phyloP scores from a whole-genome alignment of 805 yeast genomes.

The Pichia californica region DNA sequence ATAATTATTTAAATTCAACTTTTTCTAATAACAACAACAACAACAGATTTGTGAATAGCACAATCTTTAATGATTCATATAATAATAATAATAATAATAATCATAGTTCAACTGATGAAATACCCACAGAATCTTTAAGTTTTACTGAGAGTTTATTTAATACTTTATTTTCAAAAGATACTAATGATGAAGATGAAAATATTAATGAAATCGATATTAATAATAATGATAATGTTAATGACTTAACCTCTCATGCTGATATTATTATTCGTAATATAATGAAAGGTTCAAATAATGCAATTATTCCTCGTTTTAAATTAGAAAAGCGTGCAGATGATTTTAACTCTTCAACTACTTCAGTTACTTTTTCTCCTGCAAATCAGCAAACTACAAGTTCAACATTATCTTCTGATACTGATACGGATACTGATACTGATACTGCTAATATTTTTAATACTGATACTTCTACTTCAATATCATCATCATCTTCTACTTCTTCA shows the following conservation, averaged over 20 bases:
- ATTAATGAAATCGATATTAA: neutral
- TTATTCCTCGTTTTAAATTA: constrained; percentile 24
- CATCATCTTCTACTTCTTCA: constrained; percentile 5
- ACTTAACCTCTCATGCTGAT: constrained; percentile 9
- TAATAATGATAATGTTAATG: too few relatives aligned
- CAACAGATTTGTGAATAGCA: too few relatives aligned
- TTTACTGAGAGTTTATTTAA: too few relatives aligned
- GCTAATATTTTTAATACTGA: neutral
- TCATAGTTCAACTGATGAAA: too few relatives aligned
- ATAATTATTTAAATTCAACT: too few relatives aligned
- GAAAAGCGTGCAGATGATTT: constrained; percentile 17
- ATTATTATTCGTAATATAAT: constrained; percentile 21
- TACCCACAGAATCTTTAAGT: too few relatives aligned
- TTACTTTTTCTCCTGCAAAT: constrained; percentile 21
- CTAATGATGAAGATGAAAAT: neutral
- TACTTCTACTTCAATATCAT: constrained; percentile 4
- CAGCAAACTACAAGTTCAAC: constrained; percentile 1
- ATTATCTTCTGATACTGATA: neutral
- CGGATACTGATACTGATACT: constrained; percentile 1
- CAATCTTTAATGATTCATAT: too few relatives aligned
- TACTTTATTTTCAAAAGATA: neutral
- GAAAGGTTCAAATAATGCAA: constrained; percentile 21
- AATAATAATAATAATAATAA: too few relatives aligned
- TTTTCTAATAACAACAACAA: too few relatives aligned
- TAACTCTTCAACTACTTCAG: constrained; percentile 18